Percentiles rank a stretch among this genome's conserved stretches.
Conservation (phyloP, 1,139 yeast species). For the Casaregolazyma lundiana region DNA sequence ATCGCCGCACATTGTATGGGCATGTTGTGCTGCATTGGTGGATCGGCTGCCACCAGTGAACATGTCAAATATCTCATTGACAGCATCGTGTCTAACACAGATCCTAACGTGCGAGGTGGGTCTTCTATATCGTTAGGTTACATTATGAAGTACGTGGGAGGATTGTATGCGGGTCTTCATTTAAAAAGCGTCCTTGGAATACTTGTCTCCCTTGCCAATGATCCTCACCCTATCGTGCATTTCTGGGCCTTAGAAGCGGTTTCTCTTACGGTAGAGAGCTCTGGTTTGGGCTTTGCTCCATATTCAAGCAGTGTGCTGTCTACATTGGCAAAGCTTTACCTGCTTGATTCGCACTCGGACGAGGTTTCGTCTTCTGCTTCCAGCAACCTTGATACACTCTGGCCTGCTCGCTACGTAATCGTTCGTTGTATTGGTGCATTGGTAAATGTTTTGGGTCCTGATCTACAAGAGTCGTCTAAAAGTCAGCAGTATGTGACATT, state of each 20-base stretch:
- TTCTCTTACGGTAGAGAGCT: conserved; percentile 48
- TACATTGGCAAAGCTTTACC: conserved; percentile 43
- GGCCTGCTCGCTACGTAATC: conserved; percentile 39
- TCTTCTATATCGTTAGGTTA: conserved; percentile 57
- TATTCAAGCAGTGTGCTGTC: conserved; percentile 44
- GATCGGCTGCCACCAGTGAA: conserved; percentile 40
- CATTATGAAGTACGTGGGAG: conserved; percentile 49
- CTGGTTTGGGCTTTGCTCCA: conserved; percentile 47
- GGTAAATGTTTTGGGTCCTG: conserved; percentile 50
- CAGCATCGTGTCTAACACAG: conserved; percentile 53
- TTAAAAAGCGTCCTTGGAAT: conserved; percentile 51
- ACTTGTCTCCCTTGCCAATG: conserved; percentile 56
- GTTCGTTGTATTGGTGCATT: conserved; percentile 41
- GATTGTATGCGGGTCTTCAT: conserved; percentile 36
- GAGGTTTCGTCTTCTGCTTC: conserved; percentile 41
- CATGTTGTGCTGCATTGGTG: conserved; percentile 44
- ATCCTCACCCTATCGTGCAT: conserved; percentile 84
- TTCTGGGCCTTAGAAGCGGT: conserved; percentile 64
- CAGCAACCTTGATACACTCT: conserved; percentile 45
- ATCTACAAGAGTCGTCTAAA: conserved; percentile 34
- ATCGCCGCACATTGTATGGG: conserved; percentile 70
- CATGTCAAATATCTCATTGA: conserved; percentile 54
- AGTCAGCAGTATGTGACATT: conserved; percentile 22
- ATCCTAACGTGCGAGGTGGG: conserved; percentile 66
- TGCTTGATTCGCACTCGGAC: conserved; percentile 53